Evolutionary conservation across 352 stramenopile genomes (phyloP).

Genomic region (Phytopythium chamaehyphon): DNA sequence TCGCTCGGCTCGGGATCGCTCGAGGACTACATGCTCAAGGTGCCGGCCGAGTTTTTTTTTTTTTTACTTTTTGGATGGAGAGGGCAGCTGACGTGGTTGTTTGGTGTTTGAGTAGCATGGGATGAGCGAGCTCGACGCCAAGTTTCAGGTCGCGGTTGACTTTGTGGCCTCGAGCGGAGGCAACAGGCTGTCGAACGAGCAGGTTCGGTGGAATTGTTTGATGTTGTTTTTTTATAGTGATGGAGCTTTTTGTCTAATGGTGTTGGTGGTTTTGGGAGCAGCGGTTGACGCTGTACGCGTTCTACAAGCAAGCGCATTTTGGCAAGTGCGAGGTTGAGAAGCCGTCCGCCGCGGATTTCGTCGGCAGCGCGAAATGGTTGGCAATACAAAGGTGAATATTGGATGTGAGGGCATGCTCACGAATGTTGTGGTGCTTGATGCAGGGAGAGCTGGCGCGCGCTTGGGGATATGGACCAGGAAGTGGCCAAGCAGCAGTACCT

Average conservation of each 20-base stretch:
- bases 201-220: slow-evolving; percentile 23
- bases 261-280: slow-evolving; percentile 11
- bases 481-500: slow-evolving; percentile 66
- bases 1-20: slow-evolving; percentile 35
- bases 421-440: not conserved
- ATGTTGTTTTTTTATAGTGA: too few relatives aligned
- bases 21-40: slow-evolving; percentile 55
- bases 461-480: slow-evolving; percentile 49
- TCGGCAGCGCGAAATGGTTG: slow-evolving; percentile 66
- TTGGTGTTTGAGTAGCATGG: slow-evolving; percentile 30
- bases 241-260: too few relatives aligned
- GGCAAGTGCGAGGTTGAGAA: slow-evolving; percentile 50
- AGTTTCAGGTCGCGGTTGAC: slow-evolving; percentile 70
- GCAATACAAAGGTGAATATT: slow-evolving; percentile 5
- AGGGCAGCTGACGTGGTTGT: not conserved
- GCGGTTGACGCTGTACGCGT: slow-evolving; percentile 72
- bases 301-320: slow-evolving; percentile 77
- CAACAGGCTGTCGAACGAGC: slow-evolving; percentile 59
- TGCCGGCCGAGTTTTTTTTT: too few relatives aligned
- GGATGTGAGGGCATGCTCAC: not conserved
- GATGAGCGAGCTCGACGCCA: slow-evolving; percentile 54
- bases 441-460: slow-evolving; percentile 65
- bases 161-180: slow-evolving; percentile 41
- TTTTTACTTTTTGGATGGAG: too few relatives aligned
- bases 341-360: slow-evolving; percentile 63